These are phyloP conservation scores for Leccinum uliginosum DNA, from an alignment of 768 basidiomycete genomes.

Conservation along the genomic window DNA sequence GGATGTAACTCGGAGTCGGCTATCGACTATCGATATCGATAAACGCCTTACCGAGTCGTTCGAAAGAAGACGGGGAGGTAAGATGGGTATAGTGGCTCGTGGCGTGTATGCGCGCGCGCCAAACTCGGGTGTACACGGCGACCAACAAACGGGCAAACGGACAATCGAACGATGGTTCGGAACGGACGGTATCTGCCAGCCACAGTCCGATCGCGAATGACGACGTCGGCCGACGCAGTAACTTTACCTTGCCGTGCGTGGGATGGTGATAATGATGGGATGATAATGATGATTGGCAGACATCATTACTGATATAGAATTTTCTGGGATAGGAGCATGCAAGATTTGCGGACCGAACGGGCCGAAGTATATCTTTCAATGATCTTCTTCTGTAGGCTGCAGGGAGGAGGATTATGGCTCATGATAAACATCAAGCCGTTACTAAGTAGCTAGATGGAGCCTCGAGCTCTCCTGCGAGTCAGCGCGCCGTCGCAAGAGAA, in stretches of 20 bases:
- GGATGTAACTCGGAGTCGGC: background rate
- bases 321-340: background rate
- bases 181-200: background rate
- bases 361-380: background rate
- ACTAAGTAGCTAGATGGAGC: no score
- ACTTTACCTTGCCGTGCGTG: background rate
- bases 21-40: background rate
- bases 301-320: background rate
- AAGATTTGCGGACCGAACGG: background rate
- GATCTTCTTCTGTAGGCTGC: background rate
- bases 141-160: background rate
- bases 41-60: background rate
- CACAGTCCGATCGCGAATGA: background rate
- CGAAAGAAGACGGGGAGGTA: background rate
- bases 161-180: no score
- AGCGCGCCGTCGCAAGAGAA: no score
- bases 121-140: background rate
- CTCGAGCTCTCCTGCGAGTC: no score
- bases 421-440: no score
- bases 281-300: background rate
- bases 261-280: background rate
- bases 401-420: background rate
- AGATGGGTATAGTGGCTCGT: background rate
- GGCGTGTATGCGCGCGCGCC: background rate
- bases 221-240: background rate